These are phyloP conservation scores for Microsporum audouinii DNA, from an alignment of 2,329 filamentous ascomycete genomes.

Conservation along the genomic window DNA sequence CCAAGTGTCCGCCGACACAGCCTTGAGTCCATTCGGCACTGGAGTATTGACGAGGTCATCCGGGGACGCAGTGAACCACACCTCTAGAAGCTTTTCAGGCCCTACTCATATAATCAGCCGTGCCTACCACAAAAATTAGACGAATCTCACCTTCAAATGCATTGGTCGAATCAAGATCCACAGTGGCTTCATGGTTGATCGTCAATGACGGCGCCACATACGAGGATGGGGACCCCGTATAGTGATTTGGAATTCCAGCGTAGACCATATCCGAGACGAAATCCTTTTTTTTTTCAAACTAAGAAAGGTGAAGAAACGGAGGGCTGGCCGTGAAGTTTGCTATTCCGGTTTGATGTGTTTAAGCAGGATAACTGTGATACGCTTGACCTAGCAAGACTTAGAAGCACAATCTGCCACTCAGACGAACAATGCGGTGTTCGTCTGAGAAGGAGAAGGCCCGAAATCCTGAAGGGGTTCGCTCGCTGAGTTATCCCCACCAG, in stretches of 20 bases:
- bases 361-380: conserved; percentile 7
- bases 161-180: conserved; percentile 87
- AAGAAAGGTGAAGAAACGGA: background rate
- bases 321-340: background rate
- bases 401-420: conserved; percentile 97
- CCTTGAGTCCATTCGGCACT: conserved; percentile 69
- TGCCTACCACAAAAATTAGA: background rate
- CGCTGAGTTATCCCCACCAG: conserved; percentile 37
- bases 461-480: conserved; percentile 20
- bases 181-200: conserved; percentile 89
- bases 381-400: conserved; percentile 25
- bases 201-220: conserved; percentile 76
- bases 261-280: conserved; percentile 62
- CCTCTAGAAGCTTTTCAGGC: conserved; percentile 94
- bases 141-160: conserved; percentile 69
- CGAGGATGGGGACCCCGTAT: conserved; percentile 69
- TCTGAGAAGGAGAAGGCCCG: conserved; percentile 95
- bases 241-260: conserved; percentile 66
- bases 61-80: conserved; percentile 86
- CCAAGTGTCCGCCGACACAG: conserved; percentile 73
- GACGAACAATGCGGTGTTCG: conserved; percentile 91
- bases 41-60: conserved; percentile 58
- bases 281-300: conserved; percentile 2
- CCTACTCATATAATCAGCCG: conserved; percentile 40
- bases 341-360: background rate